These are phyloP conservation scores for Trametes sp. DNA, from an alignment of 1,284 basidiomycete genomes.

Conservation along the genomic window DNA sequence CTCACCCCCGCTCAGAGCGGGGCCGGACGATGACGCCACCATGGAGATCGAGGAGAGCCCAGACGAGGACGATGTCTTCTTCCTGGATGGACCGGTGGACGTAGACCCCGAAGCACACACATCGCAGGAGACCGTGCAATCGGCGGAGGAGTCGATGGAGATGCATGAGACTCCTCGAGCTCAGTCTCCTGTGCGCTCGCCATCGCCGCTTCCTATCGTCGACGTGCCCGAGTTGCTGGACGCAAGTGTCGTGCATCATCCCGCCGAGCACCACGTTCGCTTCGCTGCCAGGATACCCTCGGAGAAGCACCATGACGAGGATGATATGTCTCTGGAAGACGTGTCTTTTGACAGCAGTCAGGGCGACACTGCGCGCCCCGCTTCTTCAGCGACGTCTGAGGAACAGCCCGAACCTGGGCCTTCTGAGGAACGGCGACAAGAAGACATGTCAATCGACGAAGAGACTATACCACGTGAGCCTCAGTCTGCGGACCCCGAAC, in stretches of 20 bases:
- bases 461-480: not conserved
- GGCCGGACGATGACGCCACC: constrained; percentile 10
- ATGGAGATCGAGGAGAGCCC: constrained; percentile 15
- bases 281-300: constrained; percentile 26
- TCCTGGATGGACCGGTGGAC: constrained; percentile 18
- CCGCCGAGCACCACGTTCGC: constrained; percentile 21
- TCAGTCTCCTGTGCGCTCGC: constrained; percentile 17
- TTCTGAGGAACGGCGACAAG: not conserved
- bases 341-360: constrained; percentile 10
- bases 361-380: not conserved
- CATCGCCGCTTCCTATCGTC: constrained; percentile 28
- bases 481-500: constrained; percentile 27
- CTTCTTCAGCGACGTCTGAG: not conserved
- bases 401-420: not conserved
- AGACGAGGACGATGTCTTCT: constrained; percentile 30
- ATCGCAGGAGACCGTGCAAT: constrained; percentile 14
- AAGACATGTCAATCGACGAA: not conserved
- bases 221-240: constrained; percentile 8
- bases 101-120: constrained; percentile 12
- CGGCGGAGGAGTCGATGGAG: constrained; percentile 10
- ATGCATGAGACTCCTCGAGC: not conserved
- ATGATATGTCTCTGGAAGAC: constrained; percentile 10
- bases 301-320: constrained; percentile 24
- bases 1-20: constrained; percentile 25
- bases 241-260: constrained; percentile 1